A percentile compares a stretch with the other conserved stretches of the same genome.
These are phyloP conservation scores for Apophysomyces trapeziformis DNA, from an alignment of 371 early-diverging fungal species.

Conservation along the genomic window DNA sequence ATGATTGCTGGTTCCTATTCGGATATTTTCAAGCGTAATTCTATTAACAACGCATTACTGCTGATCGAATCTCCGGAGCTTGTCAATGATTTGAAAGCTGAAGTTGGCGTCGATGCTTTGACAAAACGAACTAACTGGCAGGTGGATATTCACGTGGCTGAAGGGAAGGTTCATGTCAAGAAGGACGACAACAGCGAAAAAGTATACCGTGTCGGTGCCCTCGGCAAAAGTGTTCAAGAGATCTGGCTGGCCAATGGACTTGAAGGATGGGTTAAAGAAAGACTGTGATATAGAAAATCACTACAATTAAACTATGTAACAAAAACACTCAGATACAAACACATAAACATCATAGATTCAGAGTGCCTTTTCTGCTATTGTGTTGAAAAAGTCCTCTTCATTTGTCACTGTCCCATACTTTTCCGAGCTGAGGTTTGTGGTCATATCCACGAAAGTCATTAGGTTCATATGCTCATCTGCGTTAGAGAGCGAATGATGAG, in stretches of 20 bases:
- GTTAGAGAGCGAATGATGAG: not conserved
- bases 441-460: constrained; percentile 28
- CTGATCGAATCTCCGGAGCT: constrained; percentile 87
- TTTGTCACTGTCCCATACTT: constrained; percentile 24
- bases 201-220: constrained; percentile 64
- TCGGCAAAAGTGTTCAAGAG: constrained; percentile 93
- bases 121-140: constrained; percentile 80
- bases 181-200: constrained; percentile 48
- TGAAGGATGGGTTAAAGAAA: constrained; percentile 86
- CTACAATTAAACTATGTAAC: not conserved
- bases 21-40: constrained; percentile 96
- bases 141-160: constrained; percentile 59
- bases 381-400: constrained; percentile 17
- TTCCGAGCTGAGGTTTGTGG: constrained; percentile 8
- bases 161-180: constrained; percentile 58
- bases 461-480: constrained; percentile 24
- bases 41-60: constrained; percentile 94
- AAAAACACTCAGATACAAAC: not conserved
- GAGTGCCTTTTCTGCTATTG: not conserved
- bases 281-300: constrained; percentile 32
- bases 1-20: constrained; percentile 90
- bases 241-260: constrained; percentile 90
- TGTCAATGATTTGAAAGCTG: constrained; percentile 67
- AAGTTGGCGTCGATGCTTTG: constrained; percentile 46
- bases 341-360: not conserved